Conservation (phyloP, 2,329 filamentous ascomycete species). For the Elsinoe batatas region DNA sequence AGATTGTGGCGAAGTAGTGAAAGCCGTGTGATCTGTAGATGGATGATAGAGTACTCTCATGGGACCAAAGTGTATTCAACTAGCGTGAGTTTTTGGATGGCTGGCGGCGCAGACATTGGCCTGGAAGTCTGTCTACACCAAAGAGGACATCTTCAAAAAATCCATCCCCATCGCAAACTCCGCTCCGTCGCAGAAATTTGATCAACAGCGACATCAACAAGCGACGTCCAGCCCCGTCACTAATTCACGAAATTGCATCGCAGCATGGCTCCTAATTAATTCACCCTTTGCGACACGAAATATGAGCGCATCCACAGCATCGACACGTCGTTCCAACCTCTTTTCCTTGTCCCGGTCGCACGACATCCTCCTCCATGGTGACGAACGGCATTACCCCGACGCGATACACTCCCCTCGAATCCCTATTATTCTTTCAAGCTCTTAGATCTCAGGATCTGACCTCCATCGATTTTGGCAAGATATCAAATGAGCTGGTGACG, state of each 20-base stretch:
- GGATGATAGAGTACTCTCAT: not conserved
- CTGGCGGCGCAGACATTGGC: not conserved
- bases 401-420: conserved; percentile 75
- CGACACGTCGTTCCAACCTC: conserved; percentile 10
- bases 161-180: conserved; percentile 9
- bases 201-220: conserved; percentile 1
- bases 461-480: conserved; percentile 54
- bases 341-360: conserved; percentile 14
- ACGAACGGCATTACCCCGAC: conserved; percentile 46
- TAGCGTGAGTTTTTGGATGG: not conserved
- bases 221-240: not conserved
- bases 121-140: too few species aligned
- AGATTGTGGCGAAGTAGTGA: not conserved
- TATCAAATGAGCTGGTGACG: conserved; percentile 64
- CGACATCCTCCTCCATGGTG: conserved; percentile 26
- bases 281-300: conserved; percentile 9
- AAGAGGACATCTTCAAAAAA: not conserved
- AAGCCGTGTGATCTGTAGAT: not conserved
- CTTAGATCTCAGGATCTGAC: conserved; percentile 59
- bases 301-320: conserved; percentile 6
- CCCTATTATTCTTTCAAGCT: conserved; percentile 73
- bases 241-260: not conserved
- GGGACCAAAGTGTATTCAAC: not conserved
- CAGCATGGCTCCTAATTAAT: conserved; percentile 12
- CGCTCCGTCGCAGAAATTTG: conserved; percentile 8